A percentile compares a stretch with the other conserved stretches of the same genome.
phyloP scores from a whole-genome alignment of 306 rosid species.

The Gynostemma pentaphyllum region DNA sequence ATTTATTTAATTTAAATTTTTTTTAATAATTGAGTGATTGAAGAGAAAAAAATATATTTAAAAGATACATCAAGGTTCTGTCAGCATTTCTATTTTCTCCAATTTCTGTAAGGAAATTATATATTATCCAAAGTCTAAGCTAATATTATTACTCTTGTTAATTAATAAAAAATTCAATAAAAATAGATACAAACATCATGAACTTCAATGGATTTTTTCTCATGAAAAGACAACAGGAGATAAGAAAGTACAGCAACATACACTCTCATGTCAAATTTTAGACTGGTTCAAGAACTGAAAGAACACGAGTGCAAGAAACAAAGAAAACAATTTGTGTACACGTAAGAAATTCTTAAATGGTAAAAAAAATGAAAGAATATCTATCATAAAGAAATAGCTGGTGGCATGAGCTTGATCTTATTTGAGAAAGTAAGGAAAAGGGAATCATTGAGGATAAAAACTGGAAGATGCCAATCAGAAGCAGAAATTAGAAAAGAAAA shows the following conservation, averaged over 20 bases:
- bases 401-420: not conserved
- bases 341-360: not conserved
- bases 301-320: not conserved
- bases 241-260: not conserved
- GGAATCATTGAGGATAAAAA: slow-evolving; percentile 1
- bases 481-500: not conserved
- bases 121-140: no score
- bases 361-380: not conserved
- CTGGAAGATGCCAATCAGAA: not conserved
- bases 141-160: no score
- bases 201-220: not conserved
- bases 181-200: not conserved
- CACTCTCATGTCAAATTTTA: not conserved
- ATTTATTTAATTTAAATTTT: no score
- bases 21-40: no score
- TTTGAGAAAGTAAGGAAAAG: not conserved
- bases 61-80: not conserved
- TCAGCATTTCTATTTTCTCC: not conserved
- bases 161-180: not conserved
- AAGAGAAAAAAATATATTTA: not conserved
- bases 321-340: not conserved
- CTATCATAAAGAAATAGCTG: not conserved
- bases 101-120: not conserved
- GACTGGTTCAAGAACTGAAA: not conserved
- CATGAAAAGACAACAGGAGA: not conserved